Percentiles rank a stretch among this genome's conserved stretches.
phyloP scores from a whole-genome alignment of 805 yeast species.

The Schwanniomyces yamadae region DNA sequence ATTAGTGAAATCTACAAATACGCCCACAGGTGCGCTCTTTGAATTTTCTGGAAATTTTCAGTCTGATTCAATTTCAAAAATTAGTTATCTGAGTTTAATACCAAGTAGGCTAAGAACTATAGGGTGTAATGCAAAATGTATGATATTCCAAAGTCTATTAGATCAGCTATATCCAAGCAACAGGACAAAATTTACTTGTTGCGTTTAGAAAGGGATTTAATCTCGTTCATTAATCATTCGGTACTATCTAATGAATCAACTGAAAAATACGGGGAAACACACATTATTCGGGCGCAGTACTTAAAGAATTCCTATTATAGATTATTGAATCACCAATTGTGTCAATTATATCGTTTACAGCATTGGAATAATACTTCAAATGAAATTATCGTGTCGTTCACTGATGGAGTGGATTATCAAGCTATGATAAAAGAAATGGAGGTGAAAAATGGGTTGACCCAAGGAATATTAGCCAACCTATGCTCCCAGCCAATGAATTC shows the following conservation, averaged over 20 bases:
- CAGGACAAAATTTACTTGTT: conserved; percentile 20
- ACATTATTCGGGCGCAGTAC: conserved; percentile 14
- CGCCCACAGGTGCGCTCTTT: too few species aligned
- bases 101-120: too few species aligned
- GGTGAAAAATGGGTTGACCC: conserved; percentile 1
- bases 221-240: conserved; percentile 14
- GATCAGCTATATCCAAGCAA: conserved; percentile 19
- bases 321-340: conserved; percentile 65
- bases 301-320: conserved; percentile 71
- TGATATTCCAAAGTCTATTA: conserved; percentile 18
- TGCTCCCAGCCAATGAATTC: not conserved
- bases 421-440: conserved; percentile 4
- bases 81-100: too few species aligned
- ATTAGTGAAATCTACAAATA: too few species aligned
- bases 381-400: conserved; percentile 22
- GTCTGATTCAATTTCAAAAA: too few species aligned
- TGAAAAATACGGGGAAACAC: conserved; percentile 1
- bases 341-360: conserved; percentile 62
- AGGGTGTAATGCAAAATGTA: conserved; percentile 5
- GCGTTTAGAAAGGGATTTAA: conserved; percentile 21
- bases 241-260: conserved; percentile 31
- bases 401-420: conserved; percentile 14
- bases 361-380: conserved; percentile 38
- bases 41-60: too few species aligned
- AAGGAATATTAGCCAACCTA: not conserved